Percentiles rank a stretch among this genome's conserved stretches.
Conservation (phyloP, 2,329 filamentous ascomycete genomes). For the Arthrobotrys musiformis region DNA sequence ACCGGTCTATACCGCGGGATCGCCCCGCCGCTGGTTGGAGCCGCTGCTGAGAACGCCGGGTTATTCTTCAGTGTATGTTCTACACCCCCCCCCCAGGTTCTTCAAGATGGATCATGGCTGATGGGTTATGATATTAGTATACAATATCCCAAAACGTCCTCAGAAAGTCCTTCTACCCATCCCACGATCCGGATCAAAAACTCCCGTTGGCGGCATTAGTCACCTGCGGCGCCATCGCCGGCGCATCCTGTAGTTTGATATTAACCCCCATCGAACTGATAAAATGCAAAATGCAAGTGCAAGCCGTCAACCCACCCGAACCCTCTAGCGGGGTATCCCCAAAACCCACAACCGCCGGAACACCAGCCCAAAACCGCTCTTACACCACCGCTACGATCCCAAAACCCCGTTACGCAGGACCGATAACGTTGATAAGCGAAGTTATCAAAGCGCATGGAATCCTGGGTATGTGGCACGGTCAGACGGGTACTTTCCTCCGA, state of each 20-base stretch:
- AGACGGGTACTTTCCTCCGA: constrained; percentile 89
- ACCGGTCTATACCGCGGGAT: constrained; percentile 89
- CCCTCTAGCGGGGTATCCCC: no score
- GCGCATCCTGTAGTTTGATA: constrained; percentile 87
- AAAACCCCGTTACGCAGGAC: constrained; percentile 66
- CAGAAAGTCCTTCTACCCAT: constrained; percentile 72
- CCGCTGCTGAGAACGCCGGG: constrained; percentile 89
- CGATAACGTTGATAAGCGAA: constrained; percentile 77
- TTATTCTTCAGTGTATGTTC: constrained; percentile 84
- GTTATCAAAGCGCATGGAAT: constrained; percentile 86
- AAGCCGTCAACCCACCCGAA: constrained; percentile 50
- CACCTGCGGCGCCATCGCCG: constrained; percentile 84
- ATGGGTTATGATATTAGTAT: constrained; percentile 61
- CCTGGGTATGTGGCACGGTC: constrained; percentile 91
- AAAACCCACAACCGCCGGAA: constrained; percentile 60
- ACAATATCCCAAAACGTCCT: constrained; percentile 69
- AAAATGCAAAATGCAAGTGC: constrained; percentile 98
- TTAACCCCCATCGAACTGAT: constrained; percentile 96
- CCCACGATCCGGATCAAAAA: constrained; percentile 68
- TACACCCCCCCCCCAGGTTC: not conserved
- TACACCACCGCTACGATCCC: constrained; percentile 60
- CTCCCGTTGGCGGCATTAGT: constrained; percentile 81
- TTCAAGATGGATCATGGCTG: not conserved
- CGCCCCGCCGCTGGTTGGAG: constrained; percentile 87
- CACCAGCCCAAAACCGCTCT: constrained; percentile 63